phyloP scores from a whole-genome alignment of 164 flowering plant genomes.

The Dillenia suffruticosa region DNA sequence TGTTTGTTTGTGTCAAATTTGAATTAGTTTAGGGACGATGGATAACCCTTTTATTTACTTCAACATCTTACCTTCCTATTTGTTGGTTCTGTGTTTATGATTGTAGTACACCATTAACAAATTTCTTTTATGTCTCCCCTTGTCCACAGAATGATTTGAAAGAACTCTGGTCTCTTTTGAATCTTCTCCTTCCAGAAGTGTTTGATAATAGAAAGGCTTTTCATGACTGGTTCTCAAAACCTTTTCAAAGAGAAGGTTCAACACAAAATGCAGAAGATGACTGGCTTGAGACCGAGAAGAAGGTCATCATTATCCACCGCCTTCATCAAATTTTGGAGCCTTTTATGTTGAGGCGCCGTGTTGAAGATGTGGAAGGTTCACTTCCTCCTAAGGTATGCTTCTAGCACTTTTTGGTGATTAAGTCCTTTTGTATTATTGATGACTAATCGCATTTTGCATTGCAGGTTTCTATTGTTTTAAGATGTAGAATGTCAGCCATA shows the following conservation, averaged over 20 bases:
- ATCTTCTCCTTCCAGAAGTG: conserved; percentile 97
- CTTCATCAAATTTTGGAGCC: conserved; percentile 99
- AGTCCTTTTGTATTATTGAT: conserved; percentile 2
- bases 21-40: not conserved
- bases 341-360: conserved; percentile 99
- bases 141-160: conserved; percentile 90
- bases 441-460: conserved; percentile 12
- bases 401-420: not conserved
- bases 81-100: no score
- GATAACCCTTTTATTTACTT: not conserved
- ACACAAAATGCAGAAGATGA: conserved; percentile 88
- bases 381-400: conserved; percentile 88
- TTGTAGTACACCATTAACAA: not conserved
- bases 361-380: conserved; percentile 99
- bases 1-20: not conserved
- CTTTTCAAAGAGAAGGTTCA: conserved; percentile 91
- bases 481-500: conserved; percentile 92
- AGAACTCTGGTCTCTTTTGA: conserved; percentile 96
- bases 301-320: conserved; percentile 92
- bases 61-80: no score
- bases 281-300: conserved; percentile 99
- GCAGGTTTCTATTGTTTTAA: conserved; percentile 88
- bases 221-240: conserved; percentile 99
- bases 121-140: not conserved
- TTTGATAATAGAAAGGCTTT: conserved; percentile 98